Evolutionary conservation across 2,329 filamentous ascomycete species (phyloP).

Genomic region (Talaromyces rugulosus): DNA sequence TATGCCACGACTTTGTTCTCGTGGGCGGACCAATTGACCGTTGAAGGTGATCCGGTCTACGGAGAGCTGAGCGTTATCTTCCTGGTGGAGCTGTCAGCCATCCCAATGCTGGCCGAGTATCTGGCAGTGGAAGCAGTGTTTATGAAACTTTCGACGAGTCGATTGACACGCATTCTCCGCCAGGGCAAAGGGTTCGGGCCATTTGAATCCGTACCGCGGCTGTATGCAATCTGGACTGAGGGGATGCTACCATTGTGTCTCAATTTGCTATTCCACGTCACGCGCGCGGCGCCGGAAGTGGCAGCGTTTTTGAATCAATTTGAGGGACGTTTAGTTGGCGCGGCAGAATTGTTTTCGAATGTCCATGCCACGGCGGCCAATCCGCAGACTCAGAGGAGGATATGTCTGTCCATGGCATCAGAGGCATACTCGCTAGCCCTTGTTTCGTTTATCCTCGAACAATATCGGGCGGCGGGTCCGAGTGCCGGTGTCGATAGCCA

Average conservation of each 20-base stretch:
- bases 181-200: conserved; percentile 66
- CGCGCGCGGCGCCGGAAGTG: conserved; percentile 76
- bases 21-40: conserved; percentile 80
- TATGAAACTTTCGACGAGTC: conserved; percentile 72
- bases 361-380: conserved; percentile 38
- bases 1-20: conserved; percentile 85
- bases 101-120: conserved; percentile 79
- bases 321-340: conserved; percentile 68
- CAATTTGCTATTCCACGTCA: conserved; percentile 79
- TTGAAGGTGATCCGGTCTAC: conserved; percentile 80
- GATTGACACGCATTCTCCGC: conserved; percentile 72
- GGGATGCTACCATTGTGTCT: conserved; percentile 83
- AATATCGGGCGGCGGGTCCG: conserved; percentile 60
- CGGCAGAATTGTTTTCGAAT: conserved; percentile 65
- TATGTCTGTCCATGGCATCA: conserved; percentile 68
- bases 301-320: conserved; percentile 87
- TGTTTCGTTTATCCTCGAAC: conserved; percentile 67
- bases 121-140: conserved; percentile 84
- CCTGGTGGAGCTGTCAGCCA: conserved; percentile 77
- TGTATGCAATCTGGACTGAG: conserved; percentile 86
- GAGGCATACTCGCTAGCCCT: conserved; percentile 78
- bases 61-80: conserved; percentile 89
- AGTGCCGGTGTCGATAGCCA: conserved; percentile 54
- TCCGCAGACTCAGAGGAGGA: conserved; percentile 50
- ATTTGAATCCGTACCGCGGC: conserved; percentile 69